Conservation (phyloP, 768 basidiomycete genomes). For the Galerina marginata region DNA sequence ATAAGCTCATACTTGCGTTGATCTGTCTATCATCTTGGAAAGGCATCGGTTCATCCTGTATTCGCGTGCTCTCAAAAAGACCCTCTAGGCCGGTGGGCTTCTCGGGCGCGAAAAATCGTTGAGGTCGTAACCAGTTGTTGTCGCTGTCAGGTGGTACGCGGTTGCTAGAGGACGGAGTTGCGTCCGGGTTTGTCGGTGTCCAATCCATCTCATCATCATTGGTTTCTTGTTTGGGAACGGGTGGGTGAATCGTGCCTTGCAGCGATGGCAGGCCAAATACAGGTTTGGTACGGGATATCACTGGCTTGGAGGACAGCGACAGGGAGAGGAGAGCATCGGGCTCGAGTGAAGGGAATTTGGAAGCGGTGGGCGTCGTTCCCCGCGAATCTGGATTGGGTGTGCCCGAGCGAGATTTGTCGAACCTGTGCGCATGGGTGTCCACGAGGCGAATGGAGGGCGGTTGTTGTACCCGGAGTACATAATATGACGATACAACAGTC, state of each 20-base stretch:
- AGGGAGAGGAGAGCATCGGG: constrained; percentile 67
- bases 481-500: constrained; percentile 57
- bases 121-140: constrained; percentile 65
- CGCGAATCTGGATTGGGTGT: constrained; percentile 43
- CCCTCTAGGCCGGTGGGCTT: constrained; percentile 78
- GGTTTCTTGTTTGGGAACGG: constrained; percentile 38
- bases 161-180: constrained; percentile 26
- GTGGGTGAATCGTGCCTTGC: constrained; percentile 29
- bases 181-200: constrained; percentile 58
- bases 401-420: constrained; percentile 44
- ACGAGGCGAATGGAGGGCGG: constrained; percentile 77
- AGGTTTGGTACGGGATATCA: constrained; percentile 52
- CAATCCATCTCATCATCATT: constrained; percentile 61
- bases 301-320: constrained; percentile 68
- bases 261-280: constrained; percentile 78
- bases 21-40: constrained; percentile 11
- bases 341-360: constrained; percentile 39
- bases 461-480: constrained; percentile 64
- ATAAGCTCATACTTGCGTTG: background rate
- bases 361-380: constrained; percentile 20
- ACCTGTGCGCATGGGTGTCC: constrained; percentile 53
- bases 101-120: constrained; percentile 80
- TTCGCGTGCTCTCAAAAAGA: constrained; percentile 64
- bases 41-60: constrained; percentile 51
- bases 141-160: constrained; percentile 38